phyloP scores from a whole-genome alignment of 257 asterid genomes.

The Parsonsia alboflavescens region DNA sequence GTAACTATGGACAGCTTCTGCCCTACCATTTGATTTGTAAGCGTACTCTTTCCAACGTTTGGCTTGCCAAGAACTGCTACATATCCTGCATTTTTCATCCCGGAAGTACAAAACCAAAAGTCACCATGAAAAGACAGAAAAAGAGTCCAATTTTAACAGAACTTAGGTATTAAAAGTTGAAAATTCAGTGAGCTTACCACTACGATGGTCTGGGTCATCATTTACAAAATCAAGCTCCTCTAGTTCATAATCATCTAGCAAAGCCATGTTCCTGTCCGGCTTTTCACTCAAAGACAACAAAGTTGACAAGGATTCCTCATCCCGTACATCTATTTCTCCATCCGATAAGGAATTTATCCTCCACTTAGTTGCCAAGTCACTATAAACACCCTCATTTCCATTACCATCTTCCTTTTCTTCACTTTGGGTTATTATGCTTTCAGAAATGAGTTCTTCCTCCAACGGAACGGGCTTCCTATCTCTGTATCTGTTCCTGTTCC shows the following conservation, averaged over 20 bases:
- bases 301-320: constrained; percentile 38
- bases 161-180: neutral
- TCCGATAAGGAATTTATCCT: constrained; percentile 19
- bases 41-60: constrained; percentile 91
- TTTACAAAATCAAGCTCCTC: constrained; percentile 68
- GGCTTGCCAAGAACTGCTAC: constrained; percentile 95
- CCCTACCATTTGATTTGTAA: constrained; percentile 89
- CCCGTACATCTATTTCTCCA: constrained; percentile 25
- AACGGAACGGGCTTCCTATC: neutral
- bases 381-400: constrained; percentile 15
- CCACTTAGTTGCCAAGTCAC: constrained; percentile 11
- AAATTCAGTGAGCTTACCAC: constrained; percentile 35
- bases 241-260: constrained; percentile 87
- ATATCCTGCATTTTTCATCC: constrained; percentile 35
- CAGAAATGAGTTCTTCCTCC: neutral
- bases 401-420: constrained; percentile 9
- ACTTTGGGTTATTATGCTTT: neutral
- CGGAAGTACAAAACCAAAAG: neutral
- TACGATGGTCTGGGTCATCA: constrained; percentile 65
- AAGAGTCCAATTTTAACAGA: neutral
- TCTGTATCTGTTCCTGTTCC: neutral
- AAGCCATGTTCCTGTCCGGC: constrained; percentile 66
- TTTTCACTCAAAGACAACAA: constrained; percentile 66
- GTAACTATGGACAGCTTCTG: constrained; percentile 89
- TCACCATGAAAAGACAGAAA: neutral